Evolutionary conservation across 2,329 filamentous ascomycete genomes (phyloP).

Genomic region (Trichoderma guizhouense): DNA sequence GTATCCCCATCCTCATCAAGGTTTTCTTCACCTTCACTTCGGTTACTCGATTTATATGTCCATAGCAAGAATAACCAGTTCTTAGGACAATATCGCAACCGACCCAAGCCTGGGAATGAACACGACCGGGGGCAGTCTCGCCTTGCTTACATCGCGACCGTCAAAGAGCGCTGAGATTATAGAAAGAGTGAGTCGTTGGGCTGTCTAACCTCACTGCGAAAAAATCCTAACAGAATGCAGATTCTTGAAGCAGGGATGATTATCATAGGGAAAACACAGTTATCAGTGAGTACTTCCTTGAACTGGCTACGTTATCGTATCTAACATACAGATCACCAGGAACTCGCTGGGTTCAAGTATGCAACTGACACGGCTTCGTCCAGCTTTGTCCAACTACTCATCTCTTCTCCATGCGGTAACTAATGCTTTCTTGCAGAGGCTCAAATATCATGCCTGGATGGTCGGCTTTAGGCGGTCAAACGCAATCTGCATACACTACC

Average conservation of each 20-base stretch:
- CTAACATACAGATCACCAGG: neutral
- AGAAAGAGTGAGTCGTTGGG: neutral
- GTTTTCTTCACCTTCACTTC: neutral
- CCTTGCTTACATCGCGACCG: neutral
- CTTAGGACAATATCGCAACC: neutral
- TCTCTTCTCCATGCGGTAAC: neutral
- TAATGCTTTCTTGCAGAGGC: neutral
- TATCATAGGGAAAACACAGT: neutral
- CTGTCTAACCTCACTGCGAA: neutral
- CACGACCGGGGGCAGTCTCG: neutral
- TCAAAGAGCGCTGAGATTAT: neutral
- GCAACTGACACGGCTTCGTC: neutral
- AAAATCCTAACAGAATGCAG: neutral
- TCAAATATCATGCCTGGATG: neutral
- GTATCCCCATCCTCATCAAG: neutral
- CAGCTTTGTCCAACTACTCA: neutral
- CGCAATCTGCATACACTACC: neutral
- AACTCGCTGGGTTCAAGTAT: neutral
- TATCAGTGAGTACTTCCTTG: neutral
- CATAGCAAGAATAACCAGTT: neutral
- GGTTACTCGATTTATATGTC: neutral
- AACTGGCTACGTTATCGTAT: neutral
- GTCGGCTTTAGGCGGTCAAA: neutral
- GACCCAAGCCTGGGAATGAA: neutral
- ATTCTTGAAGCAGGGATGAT: neutral